These are phyloP conservation scores for Mucor saturninus DNA, from an alignment of 371 early-diverging fungal species.

Conservation along the genomic window DNA sequence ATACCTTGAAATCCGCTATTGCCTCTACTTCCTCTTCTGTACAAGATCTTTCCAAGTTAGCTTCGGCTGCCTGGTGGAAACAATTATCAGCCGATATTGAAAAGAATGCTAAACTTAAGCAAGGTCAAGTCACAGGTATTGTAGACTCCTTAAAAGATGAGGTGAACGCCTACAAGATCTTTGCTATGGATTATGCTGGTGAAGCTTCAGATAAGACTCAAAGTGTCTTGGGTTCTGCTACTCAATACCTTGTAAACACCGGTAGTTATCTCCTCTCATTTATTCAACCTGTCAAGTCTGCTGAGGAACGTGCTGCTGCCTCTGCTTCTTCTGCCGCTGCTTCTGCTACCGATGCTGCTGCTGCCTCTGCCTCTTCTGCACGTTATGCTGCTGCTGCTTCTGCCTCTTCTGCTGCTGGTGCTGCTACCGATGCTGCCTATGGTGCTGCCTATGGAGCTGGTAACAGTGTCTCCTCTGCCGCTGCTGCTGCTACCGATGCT, in stretches of 20 bases:
- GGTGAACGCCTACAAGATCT: conserved; percentile 51
- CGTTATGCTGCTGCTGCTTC: conserved; percentile 1
- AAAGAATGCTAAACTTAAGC: conserved; percentile 36
- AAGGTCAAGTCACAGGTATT: conserved; percentile 33
- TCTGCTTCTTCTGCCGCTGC: conserved; percentile 20
- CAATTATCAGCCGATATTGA: conserved; percentile 35
- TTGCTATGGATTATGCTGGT: conserved; percentile 50
- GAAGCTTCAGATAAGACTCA: conserved; percentile 33
- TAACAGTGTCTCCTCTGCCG: conserved; percentile 9
- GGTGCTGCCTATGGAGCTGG: conserved; percentile 5
- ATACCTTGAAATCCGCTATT: conserved; percentile 35
- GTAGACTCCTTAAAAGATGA: conserved; percentile 34
- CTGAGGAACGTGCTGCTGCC: conserved; percentile 3
- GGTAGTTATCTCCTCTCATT: conserved; percentile 22
- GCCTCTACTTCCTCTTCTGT: conserved; percentile 17
- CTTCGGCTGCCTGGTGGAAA: conserved; percentile 40
- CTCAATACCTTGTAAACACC: conserved; percentile 23
- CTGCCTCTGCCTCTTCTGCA: conserved; percentile 7
- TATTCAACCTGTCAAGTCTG: conserved; percentile 14
- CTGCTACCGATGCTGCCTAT: conserved; percentile 27
- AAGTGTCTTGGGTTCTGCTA: conserved; percentile 10
- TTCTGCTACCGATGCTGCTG: conserved; percentile 17
- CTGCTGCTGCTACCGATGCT: conserved; percentile 9
- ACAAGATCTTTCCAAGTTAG: conserved; percentile 37
- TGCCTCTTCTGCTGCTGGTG: conserved; percentile 16